Evolutionary conservation across 202 grass and related monocot species (phyloP), one percentile per base, ranked within the genome.

Genomic region (Carex sylvatica): DNA sequence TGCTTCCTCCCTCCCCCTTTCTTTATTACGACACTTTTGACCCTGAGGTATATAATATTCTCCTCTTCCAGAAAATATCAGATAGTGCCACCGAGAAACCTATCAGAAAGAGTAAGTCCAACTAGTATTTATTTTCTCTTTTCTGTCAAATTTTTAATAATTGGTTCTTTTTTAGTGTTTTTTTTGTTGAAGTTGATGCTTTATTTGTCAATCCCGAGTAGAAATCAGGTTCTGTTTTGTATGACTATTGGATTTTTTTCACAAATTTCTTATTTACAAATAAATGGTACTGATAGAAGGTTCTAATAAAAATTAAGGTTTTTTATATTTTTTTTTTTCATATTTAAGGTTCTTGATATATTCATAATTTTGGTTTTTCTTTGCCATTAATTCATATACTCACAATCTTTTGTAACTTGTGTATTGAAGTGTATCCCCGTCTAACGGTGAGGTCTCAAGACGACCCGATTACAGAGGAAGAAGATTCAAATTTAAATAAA

Each of bases 361-460:
- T 38, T 68, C 6, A 68, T 9, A n/a, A 65, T 31, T 68, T 40
- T 9, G 3, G 16, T 61, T 75, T 33, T 49, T 75, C 49, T 53
- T 51, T 33, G 2, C 3, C 13, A 56, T 75, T 13, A 20, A 59
- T 77, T 77, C 52, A 30, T 9, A 59, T 59, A 76, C 51, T 76
- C n/a, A 20, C 28, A 20, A 55, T 19, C 2, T 77, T 56, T 9
- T 59, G 5, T 59, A 59, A 59, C 28, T 77, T 77, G 52, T 36
- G 30, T 36, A 58, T 56, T 77, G 52, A 12, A 77, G 74, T 77
- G 74, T 77, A 77, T 77, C 74, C 74, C 74, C 74, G 74, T 18
- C 74, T 77, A 59, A 77, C 16, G 30, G 52, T 77, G 74, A 56
- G 74, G 30, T 77, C 8, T 59, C 52, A 58, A 12, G 74, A 77